Base-by-base conservation (phyloP, 352 stramenopile species). In the Globisporangium nagaii region DNA sequence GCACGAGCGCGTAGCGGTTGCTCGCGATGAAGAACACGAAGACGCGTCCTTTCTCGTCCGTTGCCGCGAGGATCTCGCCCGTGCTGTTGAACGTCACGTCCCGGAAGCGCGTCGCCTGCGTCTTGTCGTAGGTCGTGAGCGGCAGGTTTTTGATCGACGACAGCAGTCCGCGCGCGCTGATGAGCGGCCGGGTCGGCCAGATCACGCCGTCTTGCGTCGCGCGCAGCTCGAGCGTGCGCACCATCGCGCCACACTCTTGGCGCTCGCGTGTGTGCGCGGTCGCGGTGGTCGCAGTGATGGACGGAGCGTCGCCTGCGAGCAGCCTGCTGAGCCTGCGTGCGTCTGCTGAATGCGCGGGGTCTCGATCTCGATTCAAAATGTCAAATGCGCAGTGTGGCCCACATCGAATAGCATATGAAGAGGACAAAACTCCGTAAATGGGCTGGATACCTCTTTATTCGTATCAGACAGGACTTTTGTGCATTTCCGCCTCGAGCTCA, bases 1-100 rank as follows among this genome's bases (percentile, higher is more conserved):
- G 73, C 47, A 89, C 78, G 1, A 94, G 70, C 27, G 79, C 63
- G 48, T 91, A 94, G 35, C 75, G 82, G 41, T 94, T 94, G 39
- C 45, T 56, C 19, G 67, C 77, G 27, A 90, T 76, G 66, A 88
- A 90, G 57, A 92, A 84, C 2, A 84, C 79, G 49, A 92, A 92
- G 30, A 94, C 62, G 47, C 78, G 81, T 9, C 84, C 84, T 58
- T 86, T 86, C 47, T 87, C 84, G 65, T 94, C 84, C 20, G 70
- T 67, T 1, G 78, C 81, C 3, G 79, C 81, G 22, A 90, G 64
- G 42, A 86, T 56, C 10, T 92, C 84, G 34, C 81, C 81, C 10
- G 73, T 62, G 25, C 52, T 54, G 53, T 85, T 90, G 73, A 92
- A 92, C 28, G 78, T 64, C 31, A 88, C 81, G 35, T 64, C 68